Conservation (phyloP, 768 basidiomycete species). For the Sarcomyxa edulis region DNA sequence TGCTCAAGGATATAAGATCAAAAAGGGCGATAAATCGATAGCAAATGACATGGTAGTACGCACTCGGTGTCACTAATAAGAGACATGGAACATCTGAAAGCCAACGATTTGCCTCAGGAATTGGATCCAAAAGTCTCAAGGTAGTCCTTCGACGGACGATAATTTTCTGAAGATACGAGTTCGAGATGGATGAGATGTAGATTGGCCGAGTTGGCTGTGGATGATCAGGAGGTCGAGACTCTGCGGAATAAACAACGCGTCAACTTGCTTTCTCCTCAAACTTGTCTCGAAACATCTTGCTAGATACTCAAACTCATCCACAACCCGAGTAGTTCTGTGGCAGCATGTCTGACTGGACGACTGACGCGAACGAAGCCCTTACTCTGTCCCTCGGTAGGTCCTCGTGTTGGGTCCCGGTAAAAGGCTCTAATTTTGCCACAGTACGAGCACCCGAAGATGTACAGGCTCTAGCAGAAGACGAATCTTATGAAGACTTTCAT, state of each 20-base stretch:
- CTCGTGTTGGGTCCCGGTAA: neutral
- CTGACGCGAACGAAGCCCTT: slow-evolving; percentile 75
- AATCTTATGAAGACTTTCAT: slow-evolving; percentile 64
- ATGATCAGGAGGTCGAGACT: too few species aligned
- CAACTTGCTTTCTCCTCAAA: too few species aligned
- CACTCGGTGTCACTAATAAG: slow-evolving; percentile 1
- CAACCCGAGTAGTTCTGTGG: too few species aligned
- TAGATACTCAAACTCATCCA: too few species aligned
- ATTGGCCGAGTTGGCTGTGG: too few species aligned
- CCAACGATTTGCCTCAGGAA: too few species aligned
- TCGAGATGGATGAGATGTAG: too few species aligned
- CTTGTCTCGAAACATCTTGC: too few species aligned
- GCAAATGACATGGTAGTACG: neutral
- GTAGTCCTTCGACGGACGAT: too few species aligned
- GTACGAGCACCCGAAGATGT: slow-evolving; percentile 71
- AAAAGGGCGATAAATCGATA: neutral
- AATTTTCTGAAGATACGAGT: too few species aligned
- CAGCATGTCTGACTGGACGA: slow-evolving; percentile 75
- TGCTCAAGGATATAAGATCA: neutral
- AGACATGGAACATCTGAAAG: slow-evolving; percentile 1
- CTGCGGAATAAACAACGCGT: too few species aligned
- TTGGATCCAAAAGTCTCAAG: too few species aligned
- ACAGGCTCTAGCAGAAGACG: slow-evolving; percentile 47
- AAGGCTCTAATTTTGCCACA: slow-evolving; percentile 19
- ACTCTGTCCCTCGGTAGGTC: slow-evolving; percentile 66